These are phyloP conservation scores for Aspergillus eucalypticola DNA, from an alignment of 2,329 filamentous ascomycete genomes.

Conservation along the genomic window DNA sequence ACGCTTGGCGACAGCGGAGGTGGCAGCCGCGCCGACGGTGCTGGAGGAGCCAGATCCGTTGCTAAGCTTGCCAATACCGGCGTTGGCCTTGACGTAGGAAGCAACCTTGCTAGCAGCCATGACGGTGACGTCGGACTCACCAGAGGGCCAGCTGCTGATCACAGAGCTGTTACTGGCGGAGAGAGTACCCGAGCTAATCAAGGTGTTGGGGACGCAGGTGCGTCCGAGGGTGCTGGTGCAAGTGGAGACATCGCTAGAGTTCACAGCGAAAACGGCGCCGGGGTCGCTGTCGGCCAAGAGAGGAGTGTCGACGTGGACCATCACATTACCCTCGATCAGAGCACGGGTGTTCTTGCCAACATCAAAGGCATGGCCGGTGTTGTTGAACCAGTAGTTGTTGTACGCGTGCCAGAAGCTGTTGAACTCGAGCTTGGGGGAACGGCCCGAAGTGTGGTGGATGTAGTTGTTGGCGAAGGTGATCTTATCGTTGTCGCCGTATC, in stretches of 20 bases:
- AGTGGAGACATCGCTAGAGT: slow-evolving; percentile 16
- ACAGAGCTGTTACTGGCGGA: slow-evolving; percentile 27
- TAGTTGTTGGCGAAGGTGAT: slow-evolving; percentile 62
- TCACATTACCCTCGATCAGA: slow-evolving; percentile 50
- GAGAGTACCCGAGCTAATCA: slow-evolving; percentile 33
- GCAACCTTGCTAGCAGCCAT: slow-evolving; percentile 27
- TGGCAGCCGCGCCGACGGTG: slow-evolving; percentile 1
- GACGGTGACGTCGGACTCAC: slow-evolving; percentile 32
- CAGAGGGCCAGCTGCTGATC: slow-evolving; percentile 33
- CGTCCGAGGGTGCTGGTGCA: slow-evolving; percentile 31
- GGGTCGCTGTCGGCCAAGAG: slow-evolving; percentile 23
- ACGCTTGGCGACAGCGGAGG: slow-evolving; percentile 13
- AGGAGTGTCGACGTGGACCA: slow-evolving; percentile 44
- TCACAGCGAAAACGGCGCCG: slow-evolving; percentile 32
- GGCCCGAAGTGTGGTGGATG: slow-evolving; percentile 59
- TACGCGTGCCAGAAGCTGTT: slow-evolving; percentile 57
- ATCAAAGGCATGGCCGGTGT: slow-evolving; percentile 49
- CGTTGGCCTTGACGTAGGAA: slow-evolving; percentile 31
- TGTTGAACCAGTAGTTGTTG: slow-evolving; percentile 42
- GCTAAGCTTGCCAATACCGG: slow-evolving; percentile 32
- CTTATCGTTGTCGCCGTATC: slow-evolving; percentile 56
- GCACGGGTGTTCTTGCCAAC: slow-evolving; percentile 28
- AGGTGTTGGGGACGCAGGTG: slow-evolving; percentile 30
- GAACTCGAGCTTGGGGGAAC: slow-evolving; percentile 56
- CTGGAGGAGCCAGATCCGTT: slow-evolving; percentile 9